Conservation (phyloP, 169 alveolate species). For the Prorocentrum cordatum region DNA sequence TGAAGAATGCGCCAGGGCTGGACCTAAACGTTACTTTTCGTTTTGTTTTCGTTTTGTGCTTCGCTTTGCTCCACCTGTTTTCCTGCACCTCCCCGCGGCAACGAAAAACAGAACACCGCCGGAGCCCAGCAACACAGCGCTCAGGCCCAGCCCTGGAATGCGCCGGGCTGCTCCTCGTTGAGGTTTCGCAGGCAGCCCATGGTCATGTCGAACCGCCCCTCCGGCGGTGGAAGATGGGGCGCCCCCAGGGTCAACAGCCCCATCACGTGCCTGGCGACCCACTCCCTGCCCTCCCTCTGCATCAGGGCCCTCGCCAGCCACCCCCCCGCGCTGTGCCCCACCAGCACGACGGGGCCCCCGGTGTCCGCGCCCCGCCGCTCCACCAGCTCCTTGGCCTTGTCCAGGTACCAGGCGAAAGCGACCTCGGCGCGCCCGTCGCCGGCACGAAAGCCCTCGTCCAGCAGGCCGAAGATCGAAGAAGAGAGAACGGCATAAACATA, state of each 20-base stretch:
- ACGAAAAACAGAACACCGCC: too few relatives aligned
- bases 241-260: slow-evolving; percentile 49
- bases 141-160: too few relatives aligned
- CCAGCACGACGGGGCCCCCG: slow-evolving; percentile 5
- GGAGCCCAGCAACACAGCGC: too few relatives aligned
- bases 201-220: slow-evolving; percentile 55
- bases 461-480: too few relatives aligned
- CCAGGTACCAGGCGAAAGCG: slow-evolving; percentile 29
- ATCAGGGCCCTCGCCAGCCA: slow-evolving; percentile 49
- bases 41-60: too few relatives aligned
- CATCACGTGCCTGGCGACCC: slow-evolving; percentile 20
- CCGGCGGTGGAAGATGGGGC: slow-evolving; percentile 50
- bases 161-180: slow-evolving; percentile 30
- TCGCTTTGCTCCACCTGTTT: too few relatives aligned
- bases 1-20: slow-evolving; percentile 52
- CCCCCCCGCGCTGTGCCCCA: slow-evolving; percentile 67
- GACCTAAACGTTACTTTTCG: too few relatives aligned
- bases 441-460: too few relatives aligned
- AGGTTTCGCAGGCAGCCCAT: slow-evolving; percentile 57
- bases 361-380: neutral
- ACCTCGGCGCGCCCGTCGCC: slow-evolving; percentile 17
- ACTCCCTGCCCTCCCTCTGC: slow-evolving; percentile 20
- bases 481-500: too few relatives aligned
- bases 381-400: neutral
- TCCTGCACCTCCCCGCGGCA: too few relatives aligned